A percentile compares a stretch with the other conserved stretches of the same genome.
phyloP scores from a whole-genome alignment of 1,284 basidiomycete species.

The Mrakiaceae sp. region DNA sequence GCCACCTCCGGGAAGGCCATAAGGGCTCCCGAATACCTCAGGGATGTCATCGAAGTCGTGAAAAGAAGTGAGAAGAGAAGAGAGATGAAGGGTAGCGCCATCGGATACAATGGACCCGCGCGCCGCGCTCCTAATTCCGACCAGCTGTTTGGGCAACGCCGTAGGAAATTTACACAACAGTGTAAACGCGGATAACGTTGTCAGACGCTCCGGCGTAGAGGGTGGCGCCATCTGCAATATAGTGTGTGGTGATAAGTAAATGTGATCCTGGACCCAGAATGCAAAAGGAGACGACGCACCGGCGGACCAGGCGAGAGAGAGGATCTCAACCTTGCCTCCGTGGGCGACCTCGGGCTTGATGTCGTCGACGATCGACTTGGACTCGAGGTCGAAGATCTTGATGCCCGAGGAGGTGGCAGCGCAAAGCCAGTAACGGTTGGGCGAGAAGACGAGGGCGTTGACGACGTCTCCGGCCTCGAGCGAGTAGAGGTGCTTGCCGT shows the following conservation, averaged over 20 bases:
- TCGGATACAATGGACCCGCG: background rate
- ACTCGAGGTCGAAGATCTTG: conserved; percentile 98
- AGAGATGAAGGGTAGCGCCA: background rate
- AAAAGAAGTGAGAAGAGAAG: background rate
- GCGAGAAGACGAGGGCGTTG: conserved; percentile 99
- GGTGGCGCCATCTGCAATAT: background rate
- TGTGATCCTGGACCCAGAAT: background rate
- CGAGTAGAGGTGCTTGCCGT: conserved; percentile 99
- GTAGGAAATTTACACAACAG: conserved; percentile 41
- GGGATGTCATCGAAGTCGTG: conserved; percentile 1
- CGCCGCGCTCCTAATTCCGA: background rate
- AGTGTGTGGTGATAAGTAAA: background rate
- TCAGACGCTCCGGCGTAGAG: conserved; percentile 84
- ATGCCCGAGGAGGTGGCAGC: conserved; percentile 95
- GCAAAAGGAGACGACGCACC: conserved; percentile 28
- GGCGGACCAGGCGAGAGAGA: conserved; percentile 96
- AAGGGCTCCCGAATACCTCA: conserved; percentile 3
- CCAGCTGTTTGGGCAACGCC: background rate
- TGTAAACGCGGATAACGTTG: conserved; percentile 85
- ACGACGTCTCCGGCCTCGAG: conserved; percentile 97
- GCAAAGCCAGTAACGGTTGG: conserved; percentile 99
- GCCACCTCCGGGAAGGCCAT: background rate
- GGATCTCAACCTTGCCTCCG: conserved; percentile 72
- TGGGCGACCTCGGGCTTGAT: conserved; percentile 86
- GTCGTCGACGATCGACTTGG: conserved; percentile 99